A percentile compares a stretch with the other conserved stretches of the same genome.
Conservation (phyloP, 1,284 basidiomycete species). For the Cutaneotrichosporon sp. region DNA sequence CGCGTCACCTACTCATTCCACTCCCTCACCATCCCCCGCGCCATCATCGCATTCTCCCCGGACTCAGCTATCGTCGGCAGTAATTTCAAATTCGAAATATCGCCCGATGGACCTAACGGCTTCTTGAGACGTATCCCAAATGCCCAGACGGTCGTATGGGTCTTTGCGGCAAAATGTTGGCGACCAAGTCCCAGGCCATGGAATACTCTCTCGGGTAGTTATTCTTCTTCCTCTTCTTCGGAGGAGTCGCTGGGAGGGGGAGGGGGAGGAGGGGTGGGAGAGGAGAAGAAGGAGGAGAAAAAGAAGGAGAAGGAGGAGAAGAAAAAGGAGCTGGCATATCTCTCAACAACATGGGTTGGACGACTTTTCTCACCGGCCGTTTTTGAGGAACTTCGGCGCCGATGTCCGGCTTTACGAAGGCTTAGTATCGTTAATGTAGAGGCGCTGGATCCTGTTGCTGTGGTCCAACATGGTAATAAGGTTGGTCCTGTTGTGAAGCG, state of each 20-base stretch:
- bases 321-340: not conserved
- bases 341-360: conserved; percentile 1
- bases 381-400: not conserved
- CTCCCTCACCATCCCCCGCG: not conserved
- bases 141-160: not conserved
- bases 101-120: not conserved
- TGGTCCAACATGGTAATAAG: not conserved
- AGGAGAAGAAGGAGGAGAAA: no score
- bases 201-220: no score
- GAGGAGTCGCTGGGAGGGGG: not conserved
- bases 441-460: not conserved
- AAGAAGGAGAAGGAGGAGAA: not conserved
- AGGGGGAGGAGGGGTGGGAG: not conserved
- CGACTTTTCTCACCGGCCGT: not conserved
- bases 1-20: not conserved
- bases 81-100: conserved; percentile 18
- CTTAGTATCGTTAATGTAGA: conserved; percentile 1
- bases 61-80: conserved; percentile 20
- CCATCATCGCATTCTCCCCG: conserved; percentile 10
- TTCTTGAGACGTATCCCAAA: not conserved
- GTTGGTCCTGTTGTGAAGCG: not conserved
- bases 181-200: conserved; percentile 12
- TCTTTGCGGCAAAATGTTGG: conserved; percentile 8
- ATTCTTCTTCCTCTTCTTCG: no score
- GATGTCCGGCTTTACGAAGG: not conserved